A percentile compares a stretch with the other conserved stretches of the same genome.
phyloP scores from a whole-genome alignment of 176 grass and related monocot genomes.

The barley (Hordeum vulgare) region DNA sequence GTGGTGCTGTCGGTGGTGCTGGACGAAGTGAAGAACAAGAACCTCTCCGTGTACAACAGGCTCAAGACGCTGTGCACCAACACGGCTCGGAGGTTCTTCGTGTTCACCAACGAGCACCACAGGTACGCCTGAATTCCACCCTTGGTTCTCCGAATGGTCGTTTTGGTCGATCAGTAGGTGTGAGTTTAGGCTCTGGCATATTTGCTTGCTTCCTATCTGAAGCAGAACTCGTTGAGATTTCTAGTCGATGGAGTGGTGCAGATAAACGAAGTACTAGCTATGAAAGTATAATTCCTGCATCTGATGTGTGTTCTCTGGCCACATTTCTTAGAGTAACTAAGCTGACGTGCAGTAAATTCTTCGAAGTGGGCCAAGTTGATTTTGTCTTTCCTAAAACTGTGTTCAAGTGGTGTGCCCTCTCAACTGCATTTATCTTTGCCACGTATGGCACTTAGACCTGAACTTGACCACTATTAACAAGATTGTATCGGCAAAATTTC shows the following conservation, averaged over 20 bases:
- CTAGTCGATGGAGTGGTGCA: neutral
- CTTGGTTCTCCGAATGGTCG: neutral
- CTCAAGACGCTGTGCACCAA: constrained; percentile 84
- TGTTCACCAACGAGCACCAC: constrained; percentile 89
- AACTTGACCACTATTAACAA: neutral
- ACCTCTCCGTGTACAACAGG: constrained; percentile 79
- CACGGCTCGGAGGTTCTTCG: constrained; percentile 68
- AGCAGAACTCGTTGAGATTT: neutral
- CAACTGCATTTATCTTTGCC: neutral
- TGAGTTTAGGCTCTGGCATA: neutral
- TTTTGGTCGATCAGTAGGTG: neutral
- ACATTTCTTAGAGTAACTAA: neutral
- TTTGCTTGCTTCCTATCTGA: neutral
- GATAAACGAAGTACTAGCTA: neutral
- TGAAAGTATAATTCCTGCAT: neutral
- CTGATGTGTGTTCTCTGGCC: neutral
- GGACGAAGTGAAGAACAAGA: constrained; percentile 94
- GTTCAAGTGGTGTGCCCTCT: neutral
- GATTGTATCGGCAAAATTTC: neutral
- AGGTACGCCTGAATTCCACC: constrained; percentile 32
- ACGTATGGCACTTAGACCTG: neutral
- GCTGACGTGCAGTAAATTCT: neutral
- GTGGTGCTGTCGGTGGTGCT: constrained; percentile 88
- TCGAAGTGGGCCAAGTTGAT: neutral
- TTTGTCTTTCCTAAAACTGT: neutral